Base-by-base conservation (phyloP, 164 flowering plant genomes). In the Echeveria elegans region DNA sequence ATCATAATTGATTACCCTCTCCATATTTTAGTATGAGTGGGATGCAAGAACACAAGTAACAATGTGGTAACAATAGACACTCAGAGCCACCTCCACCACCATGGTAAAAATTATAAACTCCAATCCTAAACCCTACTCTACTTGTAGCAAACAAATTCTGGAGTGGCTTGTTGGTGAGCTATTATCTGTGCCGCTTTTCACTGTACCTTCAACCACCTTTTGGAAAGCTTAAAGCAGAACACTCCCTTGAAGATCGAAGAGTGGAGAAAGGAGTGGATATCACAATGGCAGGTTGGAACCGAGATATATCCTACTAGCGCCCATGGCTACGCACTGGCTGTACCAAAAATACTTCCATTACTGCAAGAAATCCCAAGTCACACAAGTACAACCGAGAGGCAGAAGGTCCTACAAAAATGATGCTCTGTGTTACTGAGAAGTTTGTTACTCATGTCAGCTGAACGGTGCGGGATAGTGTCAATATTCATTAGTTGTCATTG, bases 51-150 rank as follows among this genome's bases (percentile, higher is more conserved):
- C 96, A 1, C 96, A 89, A 76, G 82, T 89, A 72, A 87, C 98
- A 32, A 94, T 94, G 97, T 94, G 98, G 97, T 91, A 69, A 86
- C 88, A 23, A 53, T 72, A 58, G 76, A 75, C 48, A 83, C 69
- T 30, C 97, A 94, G 77, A 94, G 97, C 87, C 71, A 77, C 74
- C 98, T 93, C 70, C 97, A 93, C 80, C 97, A 94, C 74, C 90
- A 94, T 70, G 98, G 98, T 90, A 84, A 34, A 3, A 34, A 34
- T 3, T 7, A 3, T 3, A 76, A 50, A 21, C 7, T n/a, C 21
- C 56, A n/a, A 50, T 50, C 15, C 26, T 23, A 0, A 21, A 5
- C 28, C 56, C 5, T 23, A 41, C 45, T 1, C 15, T 41, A 41
- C 45, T 34, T 30, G 69, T 81, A 93, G 98, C 96, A 62, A 93